Evolutionary conservation across 306 rosid species (phyloP), one percentile per base, ranked within the genome.

Genomic region (Clitoria ternatea): DNA sequence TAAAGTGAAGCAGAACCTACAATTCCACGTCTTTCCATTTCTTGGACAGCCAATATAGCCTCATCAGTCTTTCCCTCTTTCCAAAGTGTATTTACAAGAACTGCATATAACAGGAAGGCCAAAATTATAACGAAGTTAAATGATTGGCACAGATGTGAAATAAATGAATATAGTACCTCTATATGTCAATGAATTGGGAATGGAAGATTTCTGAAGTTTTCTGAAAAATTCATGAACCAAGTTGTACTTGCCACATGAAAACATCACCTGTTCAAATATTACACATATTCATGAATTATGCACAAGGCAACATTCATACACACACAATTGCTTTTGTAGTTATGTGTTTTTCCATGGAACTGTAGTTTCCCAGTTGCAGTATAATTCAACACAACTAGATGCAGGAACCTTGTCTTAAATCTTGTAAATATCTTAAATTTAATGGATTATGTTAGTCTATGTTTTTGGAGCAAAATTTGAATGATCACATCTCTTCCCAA

Each of bases 1-100:
- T 94, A 90, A 74, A 94, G 87, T 79, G 93, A 85, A 59, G 98
- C 98, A 80, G 97, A 89, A 37, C 98, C 98, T 45, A 90, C 96
- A 76, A 94, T 77, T 69, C 97, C 98, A 49, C 88, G 94, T 64
- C 70, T 78, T 91, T 90, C 98, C 98, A 94, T 94, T 60, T 85
- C 81, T 55, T 77, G 80, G 53, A 94, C 88, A 43, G 91, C 79
- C 72, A 48, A 70, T 37, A 80, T 47, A 55, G 97, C 97, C 85
- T 94, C 89, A 19, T 89, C 98, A 52, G 76, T 77, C 85, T 93
- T 94, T 52, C 87, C 97, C 84, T 94, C 97, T 84, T 76, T 84
- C 90, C 90, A 84, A 39, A 85, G 84, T 71, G 97, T 84, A 73
- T 88, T 94, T 62, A 94, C 87, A 54, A 90, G 85, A 81, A 93